Percentiles rank a stretch among this genome's conserved stretches.
phyloP scores from a whole-genome alignment of 2,329 filamentous ascomycete genomes.

The Pseudogymnoascus sp. region DNA sequence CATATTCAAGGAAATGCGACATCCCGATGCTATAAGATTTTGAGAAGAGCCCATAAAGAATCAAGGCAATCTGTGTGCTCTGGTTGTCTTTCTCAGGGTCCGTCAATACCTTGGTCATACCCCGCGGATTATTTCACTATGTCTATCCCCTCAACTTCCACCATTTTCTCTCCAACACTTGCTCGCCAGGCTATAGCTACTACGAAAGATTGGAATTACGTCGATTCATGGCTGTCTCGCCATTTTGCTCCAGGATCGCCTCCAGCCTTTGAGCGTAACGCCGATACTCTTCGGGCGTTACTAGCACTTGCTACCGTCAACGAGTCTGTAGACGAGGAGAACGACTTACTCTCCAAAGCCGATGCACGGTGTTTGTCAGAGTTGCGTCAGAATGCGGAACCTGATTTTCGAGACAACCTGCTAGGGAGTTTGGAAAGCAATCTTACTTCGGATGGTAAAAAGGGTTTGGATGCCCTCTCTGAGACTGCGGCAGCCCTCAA shows the following conservation, averaged over 20 bases:
- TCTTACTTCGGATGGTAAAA: constrained; percentile 46
- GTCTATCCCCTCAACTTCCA: constrained; percentile 28
- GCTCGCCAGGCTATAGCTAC: constrained; percentile 69
- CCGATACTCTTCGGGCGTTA: constrained; percentile 69
- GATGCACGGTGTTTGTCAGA: constrained; percentile 52
- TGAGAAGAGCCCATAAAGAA: not conserved
- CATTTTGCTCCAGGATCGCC: constrained; percentile 56
- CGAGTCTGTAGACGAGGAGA: constrained; percentile 68
- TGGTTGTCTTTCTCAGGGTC: not conserved
- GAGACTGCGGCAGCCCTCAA: constrained; percentile 38
- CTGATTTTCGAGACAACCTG: constrained; percentile 33
- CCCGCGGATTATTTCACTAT: not conserved
- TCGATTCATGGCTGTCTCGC: constrained; percentile 72
- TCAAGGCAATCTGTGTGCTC: not conserved
- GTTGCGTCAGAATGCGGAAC: constrained; percentile 34
- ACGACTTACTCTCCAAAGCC: constrained; percentile 45
- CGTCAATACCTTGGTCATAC: not conserved
- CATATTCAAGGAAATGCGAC: not conserved
- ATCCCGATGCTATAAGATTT: not conserved
- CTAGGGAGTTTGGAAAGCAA: constrained; percentile 45
- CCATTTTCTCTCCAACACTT: constrained; percentile 60
- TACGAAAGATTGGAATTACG: constrained; percentile 83
- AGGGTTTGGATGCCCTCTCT: constrained; percentile 51
- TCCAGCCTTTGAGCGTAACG: constrained; percentile 77
- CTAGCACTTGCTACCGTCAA: constrained; percentile 67